Evolutionary conservation across 768 basidiomycete species (phyloP).

Genomic region (Xanthoconium purpureum): DNA sequence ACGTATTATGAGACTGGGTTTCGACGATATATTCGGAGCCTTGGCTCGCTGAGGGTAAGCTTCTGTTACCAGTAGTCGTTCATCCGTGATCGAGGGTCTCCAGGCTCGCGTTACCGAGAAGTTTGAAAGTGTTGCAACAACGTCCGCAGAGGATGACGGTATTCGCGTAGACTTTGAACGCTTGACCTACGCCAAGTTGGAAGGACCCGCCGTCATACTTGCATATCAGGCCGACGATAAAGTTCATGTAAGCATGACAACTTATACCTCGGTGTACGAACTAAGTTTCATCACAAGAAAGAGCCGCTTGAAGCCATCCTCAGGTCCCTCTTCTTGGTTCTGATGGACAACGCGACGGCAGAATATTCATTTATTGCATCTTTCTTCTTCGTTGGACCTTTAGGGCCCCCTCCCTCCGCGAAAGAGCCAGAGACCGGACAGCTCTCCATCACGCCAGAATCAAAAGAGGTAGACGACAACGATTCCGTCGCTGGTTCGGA

Average conservation of each 20-base stretch:
- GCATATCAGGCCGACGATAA: slow-evolving; percentile 91
- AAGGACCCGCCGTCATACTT: slow-evolving; percentile 76
- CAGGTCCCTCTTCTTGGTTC: slow-evolving; percentile 81
- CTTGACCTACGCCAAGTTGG: slow-evolving; percentile 65
- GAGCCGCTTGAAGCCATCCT: slow-evolving; percentile 80
- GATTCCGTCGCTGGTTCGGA: slow-evolving; percentile 53
- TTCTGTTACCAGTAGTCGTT: background rate
- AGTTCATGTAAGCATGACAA: slow-evolving; percentile 62
- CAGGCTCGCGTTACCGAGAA: slow-evolving; percentile 71
- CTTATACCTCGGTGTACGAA: slow-evolving; percentile 6
- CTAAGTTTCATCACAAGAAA: slow-evolving; percentile 47
- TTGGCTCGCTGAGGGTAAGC: slow-evolving; percentile 73
- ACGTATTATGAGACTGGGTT: slow-evolving; percentile 97
- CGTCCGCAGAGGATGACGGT: slow-evolving; percentile 41
- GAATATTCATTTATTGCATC: slow-evolving; percentile 85
- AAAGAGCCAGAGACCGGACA: slow-evolving; percentile 34
- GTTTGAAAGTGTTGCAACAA: slow-evolving; percentile 56
- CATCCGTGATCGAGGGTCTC: background rate
- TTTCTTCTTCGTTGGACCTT: slow-evolving; percentile 61
- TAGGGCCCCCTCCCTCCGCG: slow-evolving; percentile 27
- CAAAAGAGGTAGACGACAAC: slow-evolving; percentile 38
- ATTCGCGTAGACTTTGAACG: slow-evolving; percentile 49
- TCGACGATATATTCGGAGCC: slow-evolving; percentile 79
- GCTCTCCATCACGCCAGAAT: slow-evolving; percentile 38
- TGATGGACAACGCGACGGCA: slow-evolving; percentile 92